phyloP scores from a whole-genome alignment of 75 land plant genomes.

The Sequoia sempervirens region DNA sequence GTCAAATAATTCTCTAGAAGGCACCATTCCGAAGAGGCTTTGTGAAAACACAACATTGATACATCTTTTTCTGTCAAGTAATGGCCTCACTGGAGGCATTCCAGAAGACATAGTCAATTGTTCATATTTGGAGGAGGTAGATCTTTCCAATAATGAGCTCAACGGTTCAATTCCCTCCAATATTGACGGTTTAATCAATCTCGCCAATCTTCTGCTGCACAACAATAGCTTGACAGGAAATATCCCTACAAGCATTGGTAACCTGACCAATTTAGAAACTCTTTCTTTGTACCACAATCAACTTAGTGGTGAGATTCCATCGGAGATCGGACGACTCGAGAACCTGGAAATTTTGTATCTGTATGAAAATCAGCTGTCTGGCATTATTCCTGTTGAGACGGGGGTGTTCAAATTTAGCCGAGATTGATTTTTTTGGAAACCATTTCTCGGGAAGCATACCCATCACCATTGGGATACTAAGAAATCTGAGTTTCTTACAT shows the following conservation, averaged over 20 bases:
- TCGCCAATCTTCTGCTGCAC: slow-evolving; percentile 47
- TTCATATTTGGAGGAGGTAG: slow-evolving; percentile 36
- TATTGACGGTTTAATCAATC: slow-evolving; percentile 30
- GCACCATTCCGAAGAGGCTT: slow-evolving; percentile 31
- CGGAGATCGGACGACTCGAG: slow-evolving; percentile 44
- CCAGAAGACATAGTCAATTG: slow-evolving; percentile 40
- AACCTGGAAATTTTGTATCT: slow-evolving; percentile 45
- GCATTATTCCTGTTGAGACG: slow-evolving; percentile 57
- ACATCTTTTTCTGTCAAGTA: slow-evolving; percentile 35
- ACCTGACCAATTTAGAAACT: slow-evolving; percentile 42
- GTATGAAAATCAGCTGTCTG: slow-evolving; percentile 66
- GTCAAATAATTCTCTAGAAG: slow-evolving; percentile 40
- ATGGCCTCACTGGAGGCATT: slow-evolving; percentile 42
- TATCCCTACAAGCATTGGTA: slow-evolving; percentile 66
- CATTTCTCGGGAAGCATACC: slow-evolving; percentile 63
- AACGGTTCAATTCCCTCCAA: slow-evolving; percentile 40
- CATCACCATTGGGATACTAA: slow-evolving; percentile 43
- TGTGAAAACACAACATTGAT: slow-evolving; percentile 33
- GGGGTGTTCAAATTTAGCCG: slow-evolving; percentile 47
- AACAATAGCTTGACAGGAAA: slow-evolving; percentile 66
- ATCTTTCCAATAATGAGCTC: slow-evolving; percentile 53
- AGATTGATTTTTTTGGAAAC: slow-evolving; percentile 66
- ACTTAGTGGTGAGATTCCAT: slow-evolving; percentile 58
- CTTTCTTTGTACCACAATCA: slow-evolving; percentile 49
- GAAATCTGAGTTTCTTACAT: slow-evolving; percentile 51